Conservation (phyloP, 2,329 filamentous ascomycete genomes). For the Penicillium frequentans region DNA sequence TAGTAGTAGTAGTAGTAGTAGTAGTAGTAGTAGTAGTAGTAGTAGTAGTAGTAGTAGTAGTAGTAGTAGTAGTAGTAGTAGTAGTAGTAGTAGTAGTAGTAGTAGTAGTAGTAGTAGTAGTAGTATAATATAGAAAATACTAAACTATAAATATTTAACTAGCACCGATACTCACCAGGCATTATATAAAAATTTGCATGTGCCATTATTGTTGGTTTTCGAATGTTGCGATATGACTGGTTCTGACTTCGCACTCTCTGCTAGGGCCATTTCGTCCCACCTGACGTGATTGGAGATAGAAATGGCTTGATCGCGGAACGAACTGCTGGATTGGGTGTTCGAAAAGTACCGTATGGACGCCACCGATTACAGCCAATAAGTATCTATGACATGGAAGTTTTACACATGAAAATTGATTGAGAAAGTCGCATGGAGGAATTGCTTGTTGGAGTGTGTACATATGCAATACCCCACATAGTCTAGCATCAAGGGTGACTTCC, state of each 20-base stretch:
- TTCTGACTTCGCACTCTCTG: no score
- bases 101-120: no score
- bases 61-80: no score
- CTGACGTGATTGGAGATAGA: not conserved
- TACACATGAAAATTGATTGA: not conserved
- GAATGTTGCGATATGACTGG: no score
- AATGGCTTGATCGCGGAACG: not conserved
- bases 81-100: no score
- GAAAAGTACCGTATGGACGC: not conserved
- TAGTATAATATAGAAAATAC: not conserved
- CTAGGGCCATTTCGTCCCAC: not conserved
- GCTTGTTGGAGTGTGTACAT: no score
- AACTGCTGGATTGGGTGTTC: not conserved
- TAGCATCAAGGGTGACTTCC: not conserved
- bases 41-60: no score
- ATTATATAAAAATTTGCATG: no score
- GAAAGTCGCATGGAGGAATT: not conserved
- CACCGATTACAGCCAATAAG: not conserved
- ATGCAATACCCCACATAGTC: not conserved
- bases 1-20: no score
- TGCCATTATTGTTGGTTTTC: no score
- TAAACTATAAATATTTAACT: not conserved
- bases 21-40: no score
- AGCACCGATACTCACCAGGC: no score
- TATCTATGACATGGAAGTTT: not conserved